phyloP scores from a whole-genome alignment of 331 rosid species.

The Quercus phellos region DNA sequence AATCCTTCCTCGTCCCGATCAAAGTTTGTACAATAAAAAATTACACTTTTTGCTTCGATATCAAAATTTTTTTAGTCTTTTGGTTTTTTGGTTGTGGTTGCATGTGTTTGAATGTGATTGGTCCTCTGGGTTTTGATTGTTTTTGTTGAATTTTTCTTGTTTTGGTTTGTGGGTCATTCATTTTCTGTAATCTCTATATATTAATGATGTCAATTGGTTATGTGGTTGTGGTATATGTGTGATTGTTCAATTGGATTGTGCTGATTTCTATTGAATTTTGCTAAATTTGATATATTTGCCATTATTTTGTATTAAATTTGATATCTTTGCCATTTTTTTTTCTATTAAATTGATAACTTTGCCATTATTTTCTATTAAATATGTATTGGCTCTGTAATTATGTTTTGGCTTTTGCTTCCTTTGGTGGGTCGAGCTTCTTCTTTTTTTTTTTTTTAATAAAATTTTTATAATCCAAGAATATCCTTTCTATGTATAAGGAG shows the following conservation, averaged over 20 bases:
- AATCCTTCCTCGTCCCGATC: constrained; percentile 29
- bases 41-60: not conserved
- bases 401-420: not conserved
- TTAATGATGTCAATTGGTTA: not conserved
- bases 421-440: not conserved
- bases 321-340: not conserved
- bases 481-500: not conserved
- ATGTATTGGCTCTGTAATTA: too few relatives aligned
- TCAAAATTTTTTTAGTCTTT: not conserved
- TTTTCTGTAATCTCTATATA: too few relatives aligned
- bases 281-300: not conserved
- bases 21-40: constrained; percentile 22
- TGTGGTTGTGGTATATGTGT: not conserved
- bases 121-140: not conserved
- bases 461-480: not conserved
- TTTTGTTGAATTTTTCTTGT: not conserved
- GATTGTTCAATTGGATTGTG: too few relatives aligned
- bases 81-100: not conserved
- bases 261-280: not conserved
- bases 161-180: too few relatives aligned
- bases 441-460: not conserved
- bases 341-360: not conserved
- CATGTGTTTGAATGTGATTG: not conserved
- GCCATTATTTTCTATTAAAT: not conserved
- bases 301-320: not conserved